phyloP scores from a whole-genome alignment of 306 rosid species.

The Quercus parvula region DNA sequence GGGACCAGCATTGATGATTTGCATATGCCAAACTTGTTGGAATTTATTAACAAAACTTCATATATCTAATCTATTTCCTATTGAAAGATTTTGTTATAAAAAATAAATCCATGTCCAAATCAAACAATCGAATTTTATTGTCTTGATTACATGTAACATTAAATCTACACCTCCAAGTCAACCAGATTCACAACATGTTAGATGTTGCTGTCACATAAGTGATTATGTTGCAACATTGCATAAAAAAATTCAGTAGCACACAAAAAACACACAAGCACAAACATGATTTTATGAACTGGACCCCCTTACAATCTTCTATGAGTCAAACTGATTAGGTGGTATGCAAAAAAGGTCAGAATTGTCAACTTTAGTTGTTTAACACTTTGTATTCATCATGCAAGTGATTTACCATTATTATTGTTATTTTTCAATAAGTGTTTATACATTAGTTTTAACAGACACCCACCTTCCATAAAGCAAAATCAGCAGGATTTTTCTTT shows the following conservation, averaged over 20 bases:
- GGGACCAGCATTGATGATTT: background rate
- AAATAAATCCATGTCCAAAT: background rate
- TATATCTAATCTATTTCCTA: background rate
- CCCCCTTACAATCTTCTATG: background rate
- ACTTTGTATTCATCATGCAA: background rate
- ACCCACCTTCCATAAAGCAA: conserved; percentile 94
- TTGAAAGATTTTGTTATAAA: background rate
- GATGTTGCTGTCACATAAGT: background rate
- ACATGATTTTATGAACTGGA: background rate
- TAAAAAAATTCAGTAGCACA: background rate
- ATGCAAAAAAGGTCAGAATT: background rate
- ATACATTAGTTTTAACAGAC: conserved; percentile 3
- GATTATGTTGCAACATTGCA: background rate
- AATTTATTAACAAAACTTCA: background rate
- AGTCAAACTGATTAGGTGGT: background rate
- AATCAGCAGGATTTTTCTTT: conserved; percentile 95
- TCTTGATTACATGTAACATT: background rate
- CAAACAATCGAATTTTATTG: background rate
- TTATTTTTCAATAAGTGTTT: background rate
- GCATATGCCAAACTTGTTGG: background rate
- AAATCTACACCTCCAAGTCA: background rate
- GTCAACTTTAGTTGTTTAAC: background rate
- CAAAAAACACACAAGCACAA: background rate
- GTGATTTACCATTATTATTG: background rate
- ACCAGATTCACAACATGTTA: background rate